phyloP scores from a whole-genome alignment of 352 stramenopile species.

The Blastocystis sp. region DNA sequence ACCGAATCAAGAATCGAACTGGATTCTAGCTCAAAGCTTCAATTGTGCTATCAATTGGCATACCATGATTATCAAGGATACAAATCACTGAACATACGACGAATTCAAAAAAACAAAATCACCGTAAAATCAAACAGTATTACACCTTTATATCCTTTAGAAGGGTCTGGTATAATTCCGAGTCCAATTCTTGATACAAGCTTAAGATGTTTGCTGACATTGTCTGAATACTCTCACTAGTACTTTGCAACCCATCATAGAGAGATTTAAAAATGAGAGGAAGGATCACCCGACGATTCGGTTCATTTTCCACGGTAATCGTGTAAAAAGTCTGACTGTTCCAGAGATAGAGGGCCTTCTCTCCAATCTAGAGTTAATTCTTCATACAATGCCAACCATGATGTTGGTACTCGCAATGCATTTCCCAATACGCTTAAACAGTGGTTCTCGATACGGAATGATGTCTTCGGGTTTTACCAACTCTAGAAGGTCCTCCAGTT shows the following conservation, averaged over 20 bases:
- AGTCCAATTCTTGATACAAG: constrained; percentile 82
- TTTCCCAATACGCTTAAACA: constrained; percentile 65
- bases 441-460: constrained; percentile 46
- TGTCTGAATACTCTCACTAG: constrained; percentile 89
- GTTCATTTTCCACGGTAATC: constrained; percentile 82
- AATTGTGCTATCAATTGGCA: background rate
- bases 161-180: constrained; percentile 71
- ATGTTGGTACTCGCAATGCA: constrained; percentile 66
- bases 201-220: constrained; percentile 81
- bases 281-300: constrained; percentile 84
- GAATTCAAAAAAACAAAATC: constrained; percentile 18
- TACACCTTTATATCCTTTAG: background rate
- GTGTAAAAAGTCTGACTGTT: constrained; percentile 95
- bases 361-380: constrained; percentile 72
- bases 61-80: background rate
- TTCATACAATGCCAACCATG: constrained; percentile 65
- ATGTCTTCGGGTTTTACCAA: constrained; percentile 79
- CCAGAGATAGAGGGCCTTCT: constrained; percentile 93
- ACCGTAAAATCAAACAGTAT: background rate
- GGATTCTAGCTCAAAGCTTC: background rate
- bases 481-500: constrained; percentile 96
- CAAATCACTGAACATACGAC: background rate
- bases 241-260: constrained; percentile 80
- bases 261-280: constrained; percentile 86
- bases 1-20: background rate